Evolutionary conservation across 179 eudicot species (phyloP).

Genomic region (Gypsophila paniculata): DNA sequence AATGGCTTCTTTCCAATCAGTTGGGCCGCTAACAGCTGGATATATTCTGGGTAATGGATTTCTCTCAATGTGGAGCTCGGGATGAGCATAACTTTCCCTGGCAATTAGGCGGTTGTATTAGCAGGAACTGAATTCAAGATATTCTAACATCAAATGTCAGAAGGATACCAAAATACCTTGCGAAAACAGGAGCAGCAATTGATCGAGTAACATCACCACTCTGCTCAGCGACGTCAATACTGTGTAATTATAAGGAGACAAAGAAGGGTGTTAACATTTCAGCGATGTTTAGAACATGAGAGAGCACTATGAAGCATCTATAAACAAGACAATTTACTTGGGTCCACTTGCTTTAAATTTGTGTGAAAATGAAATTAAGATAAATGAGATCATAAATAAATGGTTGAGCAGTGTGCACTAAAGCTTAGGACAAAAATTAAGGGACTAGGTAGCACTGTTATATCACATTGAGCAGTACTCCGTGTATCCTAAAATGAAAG

Average conservation of each 20-base stretch:
- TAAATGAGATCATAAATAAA: not conserved
- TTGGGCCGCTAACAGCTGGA: constrained; percentile 55
- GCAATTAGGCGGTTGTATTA: not conserved
- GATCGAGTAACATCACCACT: constrained; percentile 88
- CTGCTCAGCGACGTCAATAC: constrained; percentile 86
- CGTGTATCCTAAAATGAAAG: not conserved
- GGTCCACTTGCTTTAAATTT: not conserved
- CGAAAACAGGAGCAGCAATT: constrained; percentile 49
- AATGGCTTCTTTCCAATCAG: constrained; percentile 96
- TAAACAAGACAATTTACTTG: not conserved
- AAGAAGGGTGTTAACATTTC: not conserved
- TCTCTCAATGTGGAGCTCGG: constrained; percentile 65
- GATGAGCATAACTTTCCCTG: constrained; percentile 66
- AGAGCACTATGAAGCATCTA: not conserved
- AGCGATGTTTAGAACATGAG: not conserved
- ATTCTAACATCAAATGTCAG: not conserved
- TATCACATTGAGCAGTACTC: not conserved
- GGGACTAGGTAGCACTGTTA: not conserved
- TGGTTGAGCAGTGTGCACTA: not conserved
- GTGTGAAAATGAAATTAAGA: not conserved
- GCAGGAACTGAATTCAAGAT: not conserved
- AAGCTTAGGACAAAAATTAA: not conserved
- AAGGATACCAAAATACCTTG: constrained; percentile 43
- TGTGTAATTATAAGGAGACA: constrained; percentile 22
- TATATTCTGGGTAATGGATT: constrained; percentile 38